These are phyloP conservation scores for Reutealis trisperma DNA, from an alignment of 345 rosid species.

Conservation along the genomic window DNA sequence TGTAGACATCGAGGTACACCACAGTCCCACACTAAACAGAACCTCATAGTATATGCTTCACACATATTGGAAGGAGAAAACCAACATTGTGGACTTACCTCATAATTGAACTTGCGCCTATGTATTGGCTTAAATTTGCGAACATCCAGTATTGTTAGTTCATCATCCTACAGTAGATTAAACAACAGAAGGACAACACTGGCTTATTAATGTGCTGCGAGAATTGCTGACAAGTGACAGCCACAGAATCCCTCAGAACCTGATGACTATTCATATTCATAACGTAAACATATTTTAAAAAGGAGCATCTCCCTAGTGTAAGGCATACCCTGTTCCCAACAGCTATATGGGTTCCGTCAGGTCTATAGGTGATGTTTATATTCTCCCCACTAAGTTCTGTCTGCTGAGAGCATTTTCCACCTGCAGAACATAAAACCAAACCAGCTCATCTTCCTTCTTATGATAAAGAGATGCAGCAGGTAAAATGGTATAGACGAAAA, in stretches of 20 bases:
- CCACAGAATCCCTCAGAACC: conserved; percentile 12
- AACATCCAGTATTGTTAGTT: conserved; percentile 91
- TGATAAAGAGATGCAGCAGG: background rate
- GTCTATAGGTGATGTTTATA: conserved; percentile 93
- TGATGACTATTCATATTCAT: conserved; percentile 8
- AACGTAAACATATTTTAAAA: background rate
- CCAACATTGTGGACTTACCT: conserved; percentile 49
- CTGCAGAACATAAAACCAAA: conserved; percentile 37
- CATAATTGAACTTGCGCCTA: conserved; percentile 82
- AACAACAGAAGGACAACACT: conserved; percentile 20
- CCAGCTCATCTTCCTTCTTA: background rate
- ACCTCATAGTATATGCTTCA: background rate
- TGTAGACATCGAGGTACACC: background rate
- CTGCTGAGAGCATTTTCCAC: conserved; percentile 95
- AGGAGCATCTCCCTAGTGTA: background rate
- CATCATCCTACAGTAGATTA: conserved; percentile 71
- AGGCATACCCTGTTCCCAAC: conserved; percentile 92
- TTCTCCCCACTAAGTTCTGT: conserved; percentile 97
- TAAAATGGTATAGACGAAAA: background rate
- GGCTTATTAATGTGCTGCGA: background rate
- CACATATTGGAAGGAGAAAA: background rate
- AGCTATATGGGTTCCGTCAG: conserved; percentile 90
- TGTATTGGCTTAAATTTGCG: conserved; percentile 93
- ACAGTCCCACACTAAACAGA: background rate
- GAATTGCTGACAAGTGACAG: background rate